Evolutionary conservation across 2,329 filamentous ascomycete genomes (phyloP), one percentile per base, ranked within the genome.

Genomic region (Nigrospora osmanthi): DNA sequence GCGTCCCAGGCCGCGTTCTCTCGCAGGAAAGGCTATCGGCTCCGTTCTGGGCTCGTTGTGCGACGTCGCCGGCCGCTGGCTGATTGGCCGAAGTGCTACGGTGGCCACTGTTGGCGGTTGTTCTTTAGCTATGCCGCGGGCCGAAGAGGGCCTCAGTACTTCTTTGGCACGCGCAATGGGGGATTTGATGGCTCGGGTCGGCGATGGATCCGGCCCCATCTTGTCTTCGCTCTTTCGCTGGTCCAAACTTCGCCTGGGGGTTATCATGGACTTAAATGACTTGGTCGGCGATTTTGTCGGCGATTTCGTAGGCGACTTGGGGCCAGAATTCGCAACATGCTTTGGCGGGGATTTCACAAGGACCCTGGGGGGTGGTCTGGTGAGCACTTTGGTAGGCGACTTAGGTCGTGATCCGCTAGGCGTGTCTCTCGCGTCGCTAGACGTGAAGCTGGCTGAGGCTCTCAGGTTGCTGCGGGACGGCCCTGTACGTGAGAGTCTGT

Each of bases 401-500:
- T 47, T 54, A 16, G 43, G 31, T 5, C 53, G 46, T 13, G 52
- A 51, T 7, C 10, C 23, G 23, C 7, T 10, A 28, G 23, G 9
- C 23, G 34, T 37, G 33, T 53, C 58, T 35, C 50, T 45, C 3
- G 50, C 54, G 41, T 62, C 59, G 13, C 48, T 51, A 4, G 60
- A 56, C 3, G 55, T 10, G 31, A 57, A 38, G 12, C 48, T 49
- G 11, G 49, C 52, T 11, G 55, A 48, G 32, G 54, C 55, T 42
- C 35, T 47, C 7, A 45, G 44, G 49, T 40, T 45, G 11, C 32
- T 45, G 11, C 39, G 41, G 4, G 40, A 37, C 40, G 49, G 49
- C 36, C 53, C 42, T 11, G 41, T 38, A n/a, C 47, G 42, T 9
- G 38, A n/a, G 40, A 17, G 36, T 28, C 35, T 30, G 28, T 17